Evolutionary conservation across 148 eudicot species (phyloP).

Genomic region (Diospyros lotus): DNA sequence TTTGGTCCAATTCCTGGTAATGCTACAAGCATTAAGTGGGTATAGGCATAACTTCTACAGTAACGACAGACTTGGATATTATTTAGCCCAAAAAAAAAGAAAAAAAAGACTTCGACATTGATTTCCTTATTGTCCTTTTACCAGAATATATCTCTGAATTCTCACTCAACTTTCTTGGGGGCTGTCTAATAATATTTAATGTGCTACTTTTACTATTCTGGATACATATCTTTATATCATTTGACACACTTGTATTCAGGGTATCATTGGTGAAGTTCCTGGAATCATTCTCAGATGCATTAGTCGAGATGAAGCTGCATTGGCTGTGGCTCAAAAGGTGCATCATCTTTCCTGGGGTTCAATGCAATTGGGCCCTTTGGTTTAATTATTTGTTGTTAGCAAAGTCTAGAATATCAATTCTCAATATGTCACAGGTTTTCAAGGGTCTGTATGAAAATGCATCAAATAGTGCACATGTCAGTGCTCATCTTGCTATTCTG

Average conservation of each 20-base stretch:
- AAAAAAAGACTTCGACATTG: too few species aligned
- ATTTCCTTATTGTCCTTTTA: too few species aligned
- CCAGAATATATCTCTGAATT: too few species aligned
- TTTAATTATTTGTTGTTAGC: background rate
- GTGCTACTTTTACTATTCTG: too few species aligned
- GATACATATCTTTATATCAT: background rate
- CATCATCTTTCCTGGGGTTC: background rate
- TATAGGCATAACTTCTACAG: too few species aligned
- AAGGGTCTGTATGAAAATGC: slow-evolving; percentile 84
- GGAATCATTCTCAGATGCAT: slow-evolving; percentile 67
- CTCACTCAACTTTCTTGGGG: too few species aligned
- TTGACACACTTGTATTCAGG: slow-evolving; percentile 19
- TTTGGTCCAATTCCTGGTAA: background rate
- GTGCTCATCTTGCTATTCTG: slow-evolving; percentile 81
- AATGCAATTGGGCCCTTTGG: too few species aligned
- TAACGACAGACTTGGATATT: too few species aligned
- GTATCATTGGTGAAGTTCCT: slow-evolving; percentile 52
- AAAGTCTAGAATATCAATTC: background rate
- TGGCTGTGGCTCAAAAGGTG: slow-evolving; percentile 94
- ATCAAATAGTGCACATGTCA: slow-evolving; percentile 54
- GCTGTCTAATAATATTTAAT: too few species aligned
- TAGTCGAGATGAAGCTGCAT: slow-evolving; percentile 90
- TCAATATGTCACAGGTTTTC: slow-evolving; percentile 49
- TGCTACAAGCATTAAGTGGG: background rate
- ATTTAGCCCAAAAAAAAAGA: too few species aligned